A percentile compares a stretch with the other conserved stretches of the same genome.
Conservation (phyloP, 2,329 filamentous ascomycete genomes). For the Pseudopyrenochaeta lycopersici region DNA sequence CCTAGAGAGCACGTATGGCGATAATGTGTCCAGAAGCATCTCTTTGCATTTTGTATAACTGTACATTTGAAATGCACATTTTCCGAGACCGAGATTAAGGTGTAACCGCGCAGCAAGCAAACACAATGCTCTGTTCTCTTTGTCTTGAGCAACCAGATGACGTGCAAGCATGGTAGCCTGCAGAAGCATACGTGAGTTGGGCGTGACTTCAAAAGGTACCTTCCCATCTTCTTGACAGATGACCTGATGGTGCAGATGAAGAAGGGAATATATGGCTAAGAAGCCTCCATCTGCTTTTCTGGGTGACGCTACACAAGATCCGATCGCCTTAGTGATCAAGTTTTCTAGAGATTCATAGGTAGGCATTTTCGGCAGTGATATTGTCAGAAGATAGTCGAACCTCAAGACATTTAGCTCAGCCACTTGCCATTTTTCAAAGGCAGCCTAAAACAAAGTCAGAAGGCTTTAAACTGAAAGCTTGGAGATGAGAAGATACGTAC, state of each 20-base stretch:
- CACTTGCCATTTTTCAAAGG: conserved; percentile 18
- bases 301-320: conserved; percentile 20
- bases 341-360: conserved; percentile 13
- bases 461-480: neutral
- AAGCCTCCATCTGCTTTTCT: conserved; percentile 23
- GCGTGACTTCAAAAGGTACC: conserved; percentile 5
- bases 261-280: conserved; percentile 34
- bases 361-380: conserved; percentile 20
- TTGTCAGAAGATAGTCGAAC: conserved; percentile 36
- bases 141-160: conserved; percentile 32
- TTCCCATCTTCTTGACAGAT: conserved; percentile 1
- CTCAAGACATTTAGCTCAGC: conserved; percentile 32
- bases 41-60: conserved; percentile 40
- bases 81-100: conserved; percentile 40
- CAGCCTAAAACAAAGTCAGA: neutral
- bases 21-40: conserved; percentile 45
- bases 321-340: conserved; percentile 27
- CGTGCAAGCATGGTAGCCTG: conserved; percentile 41
- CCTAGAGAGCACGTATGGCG: conserved; percentile 39
- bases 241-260: conserved; percentile 26
- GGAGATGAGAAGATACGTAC: neutral
- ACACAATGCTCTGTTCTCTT: conserved; percentile 33
- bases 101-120: conserved; percentile 46
- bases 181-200: conserved; percentile 29
- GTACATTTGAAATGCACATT: conserved; percentile 40